Evolutionary conservation across 1,284 basidiomycete genomes (phyloP).

Genomic region (Veloporphyrellus conicus): DNA sequence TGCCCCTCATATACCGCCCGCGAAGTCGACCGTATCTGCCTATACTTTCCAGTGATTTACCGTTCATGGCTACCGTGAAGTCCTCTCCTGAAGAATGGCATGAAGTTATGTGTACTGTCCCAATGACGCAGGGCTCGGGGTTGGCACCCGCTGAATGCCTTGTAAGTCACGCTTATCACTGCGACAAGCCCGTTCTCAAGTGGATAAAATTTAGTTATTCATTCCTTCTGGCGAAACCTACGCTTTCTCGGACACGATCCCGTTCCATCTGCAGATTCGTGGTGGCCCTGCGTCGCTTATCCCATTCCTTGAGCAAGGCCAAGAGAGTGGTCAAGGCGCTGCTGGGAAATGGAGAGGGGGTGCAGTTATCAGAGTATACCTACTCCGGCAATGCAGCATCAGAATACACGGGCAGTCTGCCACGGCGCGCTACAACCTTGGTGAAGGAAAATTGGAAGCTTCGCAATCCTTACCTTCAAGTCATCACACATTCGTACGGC

Average conservation of each 20-base stretch:
- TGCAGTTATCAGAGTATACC: constrained; percentile 22
- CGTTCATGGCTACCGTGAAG: constrained; percentile 32
- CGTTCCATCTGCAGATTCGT: constrained; percentile 32
- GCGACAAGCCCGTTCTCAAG: neutral
- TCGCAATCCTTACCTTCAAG: constrained; percentile 8
- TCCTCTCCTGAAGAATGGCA: constrained; percentile 32
- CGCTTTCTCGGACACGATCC: constrained; percentile 30
- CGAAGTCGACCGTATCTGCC: constrained; percentile 25
- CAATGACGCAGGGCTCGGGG: constrained; percentile 20
- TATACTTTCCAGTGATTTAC: constrained; percentile 22
- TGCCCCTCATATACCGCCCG: constrained; percentile 27
- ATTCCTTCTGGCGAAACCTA: constrained; percentile 26
- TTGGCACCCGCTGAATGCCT: constrained; percentile 27
- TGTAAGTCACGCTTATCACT: constrained; percentile 17
- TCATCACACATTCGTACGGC: constrained; percentile 1
- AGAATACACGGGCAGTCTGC: constrained; percentile 17
- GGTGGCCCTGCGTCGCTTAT: constrained; percentile 26
- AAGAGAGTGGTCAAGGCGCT: neutral
- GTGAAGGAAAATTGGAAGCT: constrained; percentile 23
- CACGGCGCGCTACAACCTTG: constrained; percentile 9
- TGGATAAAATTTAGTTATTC: constrained; percentile 23
- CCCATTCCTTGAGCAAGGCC: constrained; percentile 25
- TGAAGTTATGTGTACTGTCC: constrained; percentile 25
- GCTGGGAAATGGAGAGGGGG: constrained; percentile 3
- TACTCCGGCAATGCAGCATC: constrained; percentile 20